Evolutionary conservation across 2,329 filamentous ascomycete genomes (phyloP).

Genomic region (Venturia aucupariae): DNA sequence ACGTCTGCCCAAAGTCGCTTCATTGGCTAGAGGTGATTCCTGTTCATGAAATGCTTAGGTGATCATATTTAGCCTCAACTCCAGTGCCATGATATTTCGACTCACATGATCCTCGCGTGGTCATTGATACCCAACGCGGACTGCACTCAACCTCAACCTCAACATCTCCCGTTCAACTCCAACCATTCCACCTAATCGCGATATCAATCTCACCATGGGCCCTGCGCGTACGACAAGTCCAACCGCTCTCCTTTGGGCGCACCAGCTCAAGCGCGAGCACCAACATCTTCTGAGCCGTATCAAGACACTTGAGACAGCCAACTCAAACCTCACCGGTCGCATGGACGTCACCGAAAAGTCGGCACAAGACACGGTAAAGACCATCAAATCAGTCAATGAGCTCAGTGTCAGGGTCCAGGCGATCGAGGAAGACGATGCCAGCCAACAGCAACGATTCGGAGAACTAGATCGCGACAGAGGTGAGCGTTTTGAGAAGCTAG

Average conservation of each 20-base stretch:
- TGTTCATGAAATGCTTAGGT: no score
- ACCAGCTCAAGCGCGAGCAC: constrained; percentile 32
- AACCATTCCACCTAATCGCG: not conserved
- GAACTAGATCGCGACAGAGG: constrained; percentile 5
- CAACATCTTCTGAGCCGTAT: constrained; percentile 27
- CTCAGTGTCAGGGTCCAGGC: not conserved
- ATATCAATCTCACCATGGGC: constrained; percentile 3
- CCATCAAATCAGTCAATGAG: not conserved
- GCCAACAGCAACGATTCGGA: not conserved
- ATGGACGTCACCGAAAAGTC: not conserved
- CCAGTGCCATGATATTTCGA: not conserved
- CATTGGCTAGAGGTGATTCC: no score
- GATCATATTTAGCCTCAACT: not conserved
- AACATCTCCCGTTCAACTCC: not conserved
- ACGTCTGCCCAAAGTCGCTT: not conserved
- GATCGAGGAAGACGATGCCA: constrained; percentile 3
- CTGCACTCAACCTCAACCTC: not conserved
- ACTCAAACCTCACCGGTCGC: not conserved
- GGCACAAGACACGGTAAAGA: not conserved
- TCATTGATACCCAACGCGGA: not conserved
- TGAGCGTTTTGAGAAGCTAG: not conserved
- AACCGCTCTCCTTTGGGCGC: constrained; percentile 30
- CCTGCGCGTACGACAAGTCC: constrained; percentile 16
- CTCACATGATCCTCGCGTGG: not conserved
- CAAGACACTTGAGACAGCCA: constrained; percentile 24